These are phyloP conservation scores for Penicillium thymicola DNA, from an alignment of 2,329 filamentous ascomycete species.

Conservation along the genomic window DNA sequence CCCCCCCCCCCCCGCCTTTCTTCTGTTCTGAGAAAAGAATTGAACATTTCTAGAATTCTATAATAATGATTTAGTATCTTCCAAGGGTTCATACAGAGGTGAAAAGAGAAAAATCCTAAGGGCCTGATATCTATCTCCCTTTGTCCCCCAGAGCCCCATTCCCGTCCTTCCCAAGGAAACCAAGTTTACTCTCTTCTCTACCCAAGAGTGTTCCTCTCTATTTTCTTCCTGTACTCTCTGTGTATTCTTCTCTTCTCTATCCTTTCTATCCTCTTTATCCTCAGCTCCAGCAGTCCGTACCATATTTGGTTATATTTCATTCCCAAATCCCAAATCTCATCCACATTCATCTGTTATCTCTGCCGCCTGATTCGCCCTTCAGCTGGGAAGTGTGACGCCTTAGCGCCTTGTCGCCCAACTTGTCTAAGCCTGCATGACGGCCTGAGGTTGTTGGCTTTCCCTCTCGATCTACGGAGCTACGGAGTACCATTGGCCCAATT, in stretches of 20 bases:
- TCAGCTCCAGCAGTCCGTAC: background rate
- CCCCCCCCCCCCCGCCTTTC: conserved; percentile 15
- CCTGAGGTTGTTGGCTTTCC: conserved; percentile 20
- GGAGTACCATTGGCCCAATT: conserved; percentile 13
- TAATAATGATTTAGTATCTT: conserved; percentile 13
- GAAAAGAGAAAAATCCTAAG: background rate
- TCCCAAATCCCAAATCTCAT: background rate
- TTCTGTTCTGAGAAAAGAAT: background rate
- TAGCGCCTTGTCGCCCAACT: conserved; percentile 31
- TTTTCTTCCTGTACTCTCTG: background rate
- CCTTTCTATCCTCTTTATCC: background rate
- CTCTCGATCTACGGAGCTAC: conserved; percentile 1
- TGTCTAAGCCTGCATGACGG: conserved; percentile 20
- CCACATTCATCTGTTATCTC: conserved; percentile 2
- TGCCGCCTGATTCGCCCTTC: conserved; percentile 17
- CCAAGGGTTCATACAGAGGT: background rate
- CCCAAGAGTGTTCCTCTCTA: background rate
- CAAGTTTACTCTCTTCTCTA: background rate
- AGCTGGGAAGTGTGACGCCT: conserved; percentile 15
- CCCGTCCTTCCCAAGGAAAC: background rate
- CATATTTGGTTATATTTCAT: background rate
- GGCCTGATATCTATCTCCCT: background rate
- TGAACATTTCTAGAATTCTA: conserved; percentile 7
- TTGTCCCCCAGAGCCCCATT: background rate
- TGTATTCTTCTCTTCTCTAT: background rate